Evolutionary conservation across 2,329 filamentous ascomycete genomes (phyloP).

Genomic region (Pseudogymnoascus verrucosus): DNA sequence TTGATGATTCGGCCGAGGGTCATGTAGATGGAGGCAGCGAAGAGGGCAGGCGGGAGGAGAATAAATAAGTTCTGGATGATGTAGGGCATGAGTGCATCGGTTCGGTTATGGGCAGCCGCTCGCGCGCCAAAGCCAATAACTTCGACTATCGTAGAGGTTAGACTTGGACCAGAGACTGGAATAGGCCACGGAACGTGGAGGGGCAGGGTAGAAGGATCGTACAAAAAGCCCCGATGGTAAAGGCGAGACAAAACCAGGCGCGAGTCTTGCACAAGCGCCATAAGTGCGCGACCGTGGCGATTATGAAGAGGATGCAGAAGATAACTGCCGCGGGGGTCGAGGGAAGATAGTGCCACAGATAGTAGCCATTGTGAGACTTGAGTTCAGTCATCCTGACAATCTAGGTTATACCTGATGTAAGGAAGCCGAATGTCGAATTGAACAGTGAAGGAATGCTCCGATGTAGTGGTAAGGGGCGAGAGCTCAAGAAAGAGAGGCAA

Average conservation of each 20-base stretch:
- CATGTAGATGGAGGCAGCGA: conserved; percentile 28
- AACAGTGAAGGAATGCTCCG: neutral
- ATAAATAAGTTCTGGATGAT: conserved; percentile 22
- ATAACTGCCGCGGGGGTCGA: conserved; percentile 35
- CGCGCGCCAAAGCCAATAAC: conserved; percentile 17
- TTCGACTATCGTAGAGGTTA: conserved; percentile 18
- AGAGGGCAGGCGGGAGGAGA: conserved; percentile 26
- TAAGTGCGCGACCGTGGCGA: conserved; percentile 20
- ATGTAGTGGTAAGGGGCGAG: neutral
- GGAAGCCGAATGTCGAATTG: neutral
- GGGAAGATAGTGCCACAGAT: conserved; percentile 39
- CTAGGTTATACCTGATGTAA: neutral
- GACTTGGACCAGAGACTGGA: neutral
- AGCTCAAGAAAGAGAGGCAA: neutral
- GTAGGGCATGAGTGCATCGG: conserved; percentile 28
- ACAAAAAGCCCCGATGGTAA: conserved; percentile 33
- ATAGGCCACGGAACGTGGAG: conserved; percentile 12
- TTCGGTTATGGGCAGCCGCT: conserved; percentile 30
- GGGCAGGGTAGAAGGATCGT: conserved; percentile 16
- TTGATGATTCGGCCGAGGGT: conserved; percentile 22
- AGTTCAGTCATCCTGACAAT: neutral
- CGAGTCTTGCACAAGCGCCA: conserved; percentile 25
- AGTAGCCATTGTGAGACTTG: conserved; percentile 21
- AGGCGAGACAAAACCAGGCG: conserved; percentile 28
- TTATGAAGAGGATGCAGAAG: conserved; percentile 29